Evolutionary conservation across 306 rosid species (phyloP).

Genomic region (Acmispon strigosus): DNA sequence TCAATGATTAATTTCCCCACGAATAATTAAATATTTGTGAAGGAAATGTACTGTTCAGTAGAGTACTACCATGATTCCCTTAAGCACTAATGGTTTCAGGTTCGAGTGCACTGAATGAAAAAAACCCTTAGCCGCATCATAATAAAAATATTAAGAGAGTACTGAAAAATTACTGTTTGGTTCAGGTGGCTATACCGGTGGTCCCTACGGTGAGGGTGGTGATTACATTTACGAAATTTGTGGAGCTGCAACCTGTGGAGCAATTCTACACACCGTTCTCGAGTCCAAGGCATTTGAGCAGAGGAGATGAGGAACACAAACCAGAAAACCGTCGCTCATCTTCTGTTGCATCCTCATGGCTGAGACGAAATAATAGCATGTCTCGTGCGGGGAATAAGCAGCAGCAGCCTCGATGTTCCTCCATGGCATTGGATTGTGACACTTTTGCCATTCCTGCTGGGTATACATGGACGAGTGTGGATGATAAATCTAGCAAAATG

Average conservation of each 20-base stretch:
- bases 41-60: too few species aligned
- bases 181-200: slow-evolving; percentile 81
- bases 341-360: slow-evolving; percentile 46
- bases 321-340: slow-evolving; percentile 21
- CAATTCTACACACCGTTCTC: slow-evolving; percentile 80
- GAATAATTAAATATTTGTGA: too few species aligned
- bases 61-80: too few species aligned
- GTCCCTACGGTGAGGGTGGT: slow-evolving; percentile 91
- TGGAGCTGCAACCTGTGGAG: slow-evolving; percentile 66
- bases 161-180: too few species aligned
- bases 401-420: slow-evolving; percentile 29
- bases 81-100: too few species aligned
- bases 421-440: slow-evolving; percentile 39
- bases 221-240: slow-evolving; percentile 84
- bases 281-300: slow-evolving; percentile 58
- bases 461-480: slow-evolving; percentile 61
- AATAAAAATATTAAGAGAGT: too few species aligned
- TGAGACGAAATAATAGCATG: slow-evolving; percentile 53
- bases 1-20: too few species aligned
- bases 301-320: slow-evolving; percentile 25
- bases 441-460: slow-evolving; percentile 89
- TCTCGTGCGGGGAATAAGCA: slow-evolving; percentile 36
- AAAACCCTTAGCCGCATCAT: too few species aligned
- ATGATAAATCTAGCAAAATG: slow-evolving; percentile 61
- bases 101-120: too few species aligned